Evolutionary conservation across 805 yeast genomes (phyloP).

Genomic region (Monosporozyma aerobia): DNA sequence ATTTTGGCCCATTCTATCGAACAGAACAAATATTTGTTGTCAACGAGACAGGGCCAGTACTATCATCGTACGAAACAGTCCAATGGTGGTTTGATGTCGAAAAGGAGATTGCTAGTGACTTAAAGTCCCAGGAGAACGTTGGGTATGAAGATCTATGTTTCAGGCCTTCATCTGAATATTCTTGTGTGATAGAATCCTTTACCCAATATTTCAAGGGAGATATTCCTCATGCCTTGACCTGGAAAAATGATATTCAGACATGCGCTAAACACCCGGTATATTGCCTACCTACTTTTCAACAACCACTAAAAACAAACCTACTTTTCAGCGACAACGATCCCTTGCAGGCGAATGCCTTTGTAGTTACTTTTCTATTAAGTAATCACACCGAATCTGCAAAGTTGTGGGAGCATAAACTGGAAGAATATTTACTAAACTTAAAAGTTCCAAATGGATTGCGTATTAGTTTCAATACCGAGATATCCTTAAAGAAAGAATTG

Average conservation of each 20-base stretch:
- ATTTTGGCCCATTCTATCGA: conserved; percentile 88
- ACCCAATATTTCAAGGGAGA: conserved; percentile 80
- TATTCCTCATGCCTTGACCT: conserved; percentile 36
- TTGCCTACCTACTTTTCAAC: conserved; percentile 85
- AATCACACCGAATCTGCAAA: conserved; percentile 39
- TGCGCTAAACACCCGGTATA: conserved; percentile 80
- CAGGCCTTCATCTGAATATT: conserved; percentile 64
- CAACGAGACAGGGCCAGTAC: conserved; percentile 57
- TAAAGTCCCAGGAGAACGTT: conserved; percentile 23
- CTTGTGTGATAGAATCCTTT: conserved; percentile 78
- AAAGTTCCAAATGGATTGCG: conserved; percentile 51
- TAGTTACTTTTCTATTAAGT: conserved; percentile 61
- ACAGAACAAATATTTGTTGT: conserved; percentile 74
- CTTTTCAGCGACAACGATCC: conserved; percentile 58
- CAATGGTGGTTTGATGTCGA: conserved; percentile 91
- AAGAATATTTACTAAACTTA: conserved; percentile 41
- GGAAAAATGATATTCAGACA: conserved; percentile 44
- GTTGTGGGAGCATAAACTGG: conserved; percentile 67
- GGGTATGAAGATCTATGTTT: conserved; percentile 64
- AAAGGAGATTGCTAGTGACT: conserved; percentile 35
- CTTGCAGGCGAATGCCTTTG: conserved; percentile 59
- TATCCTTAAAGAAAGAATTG: conserved; percentile 76
- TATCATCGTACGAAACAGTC: conserved; percentile 53
- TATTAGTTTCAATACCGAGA: conserved; percentile 70
- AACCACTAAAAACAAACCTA: conserved; percentile 67